Evolutionary conservation across 192 early-diverging fungal species (phyloP), one percentile per base, ranked within the genome.

Genomic region (Mortierella claussenii): DNA sequence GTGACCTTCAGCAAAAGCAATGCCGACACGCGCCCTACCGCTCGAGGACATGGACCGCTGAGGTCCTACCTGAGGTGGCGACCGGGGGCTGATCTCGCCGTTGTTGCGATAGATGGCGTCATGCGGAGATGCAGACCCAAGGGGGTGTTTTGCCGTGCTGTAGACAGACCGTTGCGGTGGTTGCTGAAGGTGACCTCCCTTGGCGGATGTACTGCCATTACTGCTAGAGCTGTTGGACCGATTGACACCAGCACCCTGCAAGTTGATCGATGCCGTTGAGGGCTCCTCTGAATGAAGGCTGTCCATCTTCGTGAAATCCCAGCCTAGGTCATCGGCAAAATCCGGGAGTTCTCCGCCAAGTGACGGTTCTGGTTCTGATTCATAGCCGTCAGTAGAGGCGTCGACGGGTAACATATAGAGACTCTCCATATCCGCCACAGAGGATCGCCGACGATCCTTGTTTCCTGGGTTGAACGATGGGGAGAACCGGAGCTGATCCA

Each of bases 171-270:
- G 7, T 13, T 10, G 7, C 7, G 37, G 37, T 28, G 47, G 27
- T 24, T 21, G 20, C 12, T 12, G 59, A 48, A 2, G 60, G 4
- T 55, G 44, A 9, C 44, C 23, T 36, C 18, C 59, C 27, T n/a
- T 57, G 26, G 42, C n/a, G 13, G 54, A 50, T n/a, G 62, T 15
- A 24, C 61, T 65, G 6, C 55, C 55, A 12, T 60, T 53, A 17
- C 56, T 75, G 34, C 57, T 75, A 1, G 63, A 55, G 44, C 71
- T 75, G 28, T 75, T 75, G 43, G 63, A 75, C 26, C 71, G 62
- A 28, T 55, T 37, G 24, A 75, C 55, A 27, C 45, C 10, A 8
- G 15, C 26, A 7, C 34, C 5, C 24, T 32, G 17, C 10, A n/a
- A n/a, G 7, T 7, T 10, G 37, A 13, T 7, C 7, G 37, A 40